Evolutionary conservation across 768 basidiomycete species (phyloP), one percentile per base, ranked within the genome.

Genomic region (Cyclocybe aegerita): DNA sequence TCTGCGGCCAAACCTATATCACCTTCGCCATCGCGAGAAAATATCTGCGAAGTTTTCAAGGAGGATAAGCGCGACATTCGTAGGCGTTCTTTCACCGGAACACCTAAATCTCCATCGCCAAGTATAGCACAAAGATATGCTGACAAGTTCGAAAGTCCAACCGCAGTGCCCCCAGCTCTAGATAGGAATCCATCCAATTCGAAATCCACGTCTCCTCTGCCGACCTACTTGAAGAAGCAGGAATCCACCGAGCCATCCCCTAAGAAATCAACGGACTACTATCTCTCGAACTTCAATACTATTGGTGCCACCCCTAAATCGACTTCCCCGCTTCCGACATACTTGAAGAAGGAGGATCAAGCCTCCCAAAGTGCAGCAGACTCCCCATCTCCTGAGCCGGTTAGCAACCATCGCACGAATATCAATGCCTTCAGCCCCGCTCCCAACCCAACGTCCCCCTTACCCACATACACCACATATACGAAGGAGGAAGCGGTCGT

Each of bases 61-160:
- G 39, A 53, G 31, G 39, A 29, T 49, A 41, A 48, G 11, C 36
- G 33, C n/a, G 41, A 49, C 37, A 30, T 40, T 15, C 47, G 47
- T 5, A 41, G 50, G 15, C 49, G 56, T n/a, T 58, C 56, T 6
- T 54, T 54, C 40, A 46, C 53, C 29, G 41, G 34, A 7, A 51
- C 46, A 48, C 47, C 56, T 9, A 58, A 51, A 12, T 46, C 56
- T 3, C 34, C 43, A 38, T 53, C 50, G 8, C 33, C 50, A 5
- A 40, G 50, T 2, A 32, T 43, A 30, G 39, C 50, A 2, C 38
- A 48, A 17, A 49, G 53, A 30, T 50, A 54, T 38, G 38, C 42
- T 2, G 39, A 47, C 33, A 55, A 55, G 35, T 50, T 40, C 12
- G 46, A 60, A 11, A 39, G 32, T 35, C 52, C 4, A 53, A 34